Evolutionary conservation across 2,329 filamentous ascomycete species (phyloP).

Genomic region (Geosmithia morbida): DNA sequence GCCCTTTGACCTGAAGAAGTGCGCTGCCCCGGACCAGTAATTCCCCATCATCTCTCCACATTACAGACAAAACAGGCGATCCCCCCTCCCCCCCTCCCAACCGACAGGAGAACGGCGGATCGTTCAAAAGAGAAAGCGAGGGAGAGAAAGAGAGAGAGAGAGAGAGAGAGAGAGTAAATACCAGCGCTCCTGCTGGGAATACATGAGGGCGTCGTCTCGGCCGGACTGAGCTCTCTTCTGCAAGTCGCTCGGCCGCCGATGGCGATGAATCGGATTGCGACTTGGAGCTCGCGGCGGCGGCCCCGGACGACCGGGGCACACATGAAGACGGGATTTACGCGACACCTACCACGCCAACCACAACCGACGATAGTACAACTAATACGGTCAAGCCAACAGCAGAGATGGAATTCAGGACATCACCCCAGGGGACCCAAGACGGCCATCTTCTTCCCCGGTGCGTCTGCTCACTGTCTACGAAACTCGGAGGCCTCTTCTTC

Average conservation of each 20-base stretch:
- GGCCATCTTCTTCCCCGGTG: slow-evolving; percentile 47
- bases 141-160: background rate
- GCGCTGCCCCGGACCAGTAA: background rate
- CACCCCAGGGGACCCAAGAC: slow-evolving; percentile 26
- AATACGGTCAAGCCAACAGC: background rate
- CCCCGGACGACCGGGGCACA: background rate
- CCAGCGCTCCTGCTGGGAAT: too few relatives aligned
- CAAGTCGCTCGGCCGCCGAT: background rate
- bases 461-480: background rate
- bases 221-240: background rate
- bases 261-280: slow-evolving; percentile 14
- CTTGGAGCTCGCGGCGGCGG: slow-evolving; percentile 3
- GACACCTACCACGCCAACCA: background rate
- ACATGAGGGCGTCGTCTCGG: background rate
- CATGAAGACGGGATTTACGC: too few relatives aligned
- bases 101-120: background rate
- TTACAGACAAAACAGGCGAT: background rate
- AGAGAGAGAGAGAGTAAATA: too few relatives aligned
- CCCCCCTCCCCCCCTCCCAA: background rate
- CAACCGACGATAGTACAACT: background rate
- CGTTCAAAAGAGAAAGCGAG: background rate
- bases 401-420: slow-evolving; percentile 15
- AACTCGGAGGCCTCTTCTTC: too few relatives aligned
- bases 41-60: too few relatives aligned
- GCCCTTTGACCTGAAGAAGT: background rate